Evolutionary conservation across 2,329 filamentous ascomycete species (phyloP).

Genomic region (Emmonsiellopsis sp.): DNA sequence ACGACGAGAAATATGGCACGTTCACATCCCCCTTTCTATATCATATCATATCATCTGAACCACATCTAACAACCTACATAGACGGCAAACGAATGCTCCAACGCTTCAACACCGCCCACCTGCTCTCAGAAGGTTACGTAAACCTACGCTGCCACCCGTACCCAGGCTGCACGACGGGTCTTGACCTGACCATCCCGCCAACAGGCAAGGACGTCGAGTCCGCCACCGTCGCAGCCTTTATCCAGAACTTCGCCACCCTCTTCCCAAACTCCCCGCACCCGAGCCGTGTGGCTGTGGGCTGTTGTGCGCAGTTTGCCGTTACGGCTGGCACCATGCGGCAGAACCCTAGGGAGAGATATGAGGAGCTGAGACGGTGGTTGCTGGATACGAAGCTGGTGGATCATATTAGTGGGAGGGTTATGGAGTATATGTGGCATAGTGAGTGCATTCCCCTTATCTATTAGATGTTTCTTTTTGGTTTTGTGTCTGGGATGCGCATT

Average conservation of each 20-base stretch:
- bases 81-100: slow-evolving; percentile 2
- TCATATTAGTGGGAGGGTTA: slow-evolving; percentile 47
- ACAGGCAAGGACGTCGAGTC: slow-evolving; percentile 12
- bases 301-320: slow-evolving; percentile 59
- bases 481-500: neutral
- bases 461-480: slow-evolving; percentile 6
- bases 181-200: slow-evolving; percentile 1
- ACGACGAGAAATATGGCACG: slow-evolving; percentile 3
- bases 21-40: neutral
- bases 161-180: slow-evolving; percentile 40
- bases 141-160: slow-evolving; percentile 53
- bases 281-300: slow-evolving; percentile 45
- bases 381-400: slow-evolving; percentile 46
- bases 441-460: slow-evolving; percentile 8
- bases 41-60: neutral
- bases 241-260: neutral
- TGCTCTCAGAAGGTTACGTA: slow-evolving; percentile 40
- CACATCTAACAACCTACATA: neutral
- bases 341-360: slow-evolving; percentile 44
- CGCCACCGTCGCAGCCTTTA: slow-evolving; percentile 17
- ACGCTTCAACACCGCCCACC: neutral
- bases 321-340: slow-evolving; percentile 42
- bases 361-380: slow-evolving; percentile 50
- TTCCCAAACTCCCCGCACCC: slow-evolving; percentile 28
- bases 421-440: slow-evolving; percentile 59